Percentiles rank a stretch among this genome's conserved stretches.
Conservation (phyloP, 257 asterid species). For the Nemophila menziesii region DNA sequence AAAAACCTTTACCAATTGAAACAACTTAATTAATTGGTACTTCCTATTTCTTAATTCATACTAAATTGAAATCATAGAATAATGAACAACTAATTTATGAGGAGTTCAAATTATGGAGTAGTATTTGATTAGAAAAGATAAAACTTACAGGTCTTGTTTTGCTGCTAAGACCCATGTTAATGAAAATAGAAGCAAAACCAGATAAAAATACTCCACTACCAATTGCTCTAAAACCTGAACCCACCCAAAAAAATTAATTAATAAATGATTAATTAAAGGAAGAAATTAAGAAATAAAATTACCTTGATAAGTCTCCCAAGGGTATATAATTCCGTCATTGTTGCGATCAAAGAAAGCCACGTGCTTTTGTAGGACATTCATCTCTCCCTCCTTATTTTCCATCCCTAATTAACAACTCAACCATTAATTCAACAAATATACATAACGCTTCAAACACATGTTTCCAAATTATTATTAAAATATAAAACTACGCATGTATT, state of each 20-base stretch:
- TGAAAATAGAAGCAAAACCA: slow-evolving; percentile 38
- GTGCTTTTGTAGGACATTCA: slow-evolving; percentile 37
- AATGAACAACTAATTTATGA: too few relatives aligned
- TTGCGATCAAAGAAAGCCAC: slow-evolving; percentile 58
- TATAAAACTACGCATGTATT: too few relatives aligned
- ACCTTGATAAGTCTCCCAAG: slow-evolving; percentile 59
- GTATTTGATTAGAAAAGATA: not conserved
- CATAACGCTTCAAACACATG: too few relatives aligned
- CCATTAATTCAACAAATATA: not conserved
- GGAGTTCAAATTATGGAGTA: too few relatives aligned
- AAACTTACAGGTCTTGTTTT: slow-evolving; percentile 59
- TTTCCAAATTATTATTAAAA: too few relatives aligned
- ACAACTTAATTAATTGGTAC: too few relatives aligned
- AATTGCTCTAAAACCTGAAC: slow-evolving; percentile 46
- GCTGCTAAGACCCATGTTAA: slow-evolving; percentile 44
- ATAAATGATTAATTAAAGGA: not conserved
- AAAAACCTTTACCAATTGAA: too few relatives aligned
- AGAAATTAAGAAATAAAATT: not conserved
- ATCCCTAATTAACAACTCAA: not conserved
- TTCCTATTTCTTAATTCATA: too few relatives aligned
- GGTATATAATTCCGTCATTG: slow-evolving; percentile 48
- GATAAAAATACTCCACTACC: slow-evolving; percentile 42
- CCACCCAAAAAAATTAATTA: not conserved
- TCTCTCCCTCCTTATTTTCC: not conserved
- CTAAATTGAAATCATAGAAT: too few relatives aligned